phyloP scores from a whole-genome alignment of 2,329 filamentous ascomycete genomes.

The Alternaria metachromatica region DNA sequence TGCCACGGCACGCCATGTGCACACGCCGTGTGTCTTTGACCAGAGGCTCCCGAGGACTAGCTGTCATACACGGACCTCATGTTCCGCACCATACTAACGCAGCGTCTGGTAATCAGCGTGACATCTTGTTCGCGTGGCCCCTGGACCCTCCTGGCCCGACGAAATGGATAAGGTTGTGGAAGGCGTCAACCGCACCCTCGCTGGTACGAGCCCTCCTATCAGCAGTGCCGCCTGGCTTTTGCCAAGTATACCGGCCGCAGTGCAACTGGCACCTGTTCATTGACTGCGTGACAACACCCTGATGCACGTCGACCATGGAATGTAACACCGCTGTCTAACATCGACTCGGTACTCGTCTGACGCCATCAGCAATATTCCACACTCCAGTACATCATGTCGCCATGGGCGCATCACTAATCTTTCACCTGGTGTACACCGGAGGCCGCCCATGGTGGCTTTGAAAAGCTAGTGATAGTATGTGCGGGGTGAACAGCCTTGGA shows the following conservation, averaged over 20 bases:
- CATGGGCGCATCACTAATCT: slow-evolving; percentile 12
- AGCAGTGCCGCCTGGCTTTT: slow-evolving; percentile 4
- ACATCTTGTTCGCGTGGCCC: slow-evolving; percentile 33
- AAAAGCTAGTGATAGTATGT: slow-evolving; percentile 9
- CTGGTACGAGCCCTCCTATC: slow-evolving; percentile 21
- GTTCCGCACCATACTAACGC: slow-evolving; percentile 26
- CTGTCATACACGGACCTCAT: slow-evolving; percentile 36
- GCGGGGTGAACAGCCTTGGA: slow-evolving; percentile 21
- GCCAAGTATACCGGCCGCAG: slow-evolving; percentile 19
- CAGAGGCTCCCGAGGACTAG: slow-evolving; percentile 23
- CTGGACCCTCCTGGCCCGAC: slow-evolving; percentile 40
- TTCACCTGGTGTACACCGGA: slow-evolving; percentile 13
- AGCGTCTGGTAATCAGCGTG: slow-evolving; percentile 24
- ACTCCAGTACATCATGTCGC: background rate
- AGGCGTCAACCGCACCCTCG: slow-evolving; percentile 36
- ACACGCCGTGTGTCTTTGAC: slow-evolving; percentile 10
- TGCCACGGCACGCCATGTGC: slow-evolving; percentile 9
- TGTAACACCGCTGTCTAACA: slow-evolving; percentile 32
- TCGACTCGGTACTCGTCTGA: slow-evolving; percentile 4
- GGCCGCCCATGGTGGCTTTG: background rate
- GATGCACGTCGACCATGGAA: slow-evolving; percentile 24
- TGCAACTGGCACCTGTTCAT: slow-evolving; percentile 34
- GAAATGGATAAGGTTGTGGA: slow-evolving; percentile 44
- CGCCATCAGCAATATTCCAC: slow-evolving; percentile 7
- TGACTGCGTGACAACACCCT: slow-evolving; percentile 34